These are phyloP conservation scores for Meyerozyma carpophila DNA, from an alignment of 1,139 yeast species.

Conservation along the genomic window DNA sequence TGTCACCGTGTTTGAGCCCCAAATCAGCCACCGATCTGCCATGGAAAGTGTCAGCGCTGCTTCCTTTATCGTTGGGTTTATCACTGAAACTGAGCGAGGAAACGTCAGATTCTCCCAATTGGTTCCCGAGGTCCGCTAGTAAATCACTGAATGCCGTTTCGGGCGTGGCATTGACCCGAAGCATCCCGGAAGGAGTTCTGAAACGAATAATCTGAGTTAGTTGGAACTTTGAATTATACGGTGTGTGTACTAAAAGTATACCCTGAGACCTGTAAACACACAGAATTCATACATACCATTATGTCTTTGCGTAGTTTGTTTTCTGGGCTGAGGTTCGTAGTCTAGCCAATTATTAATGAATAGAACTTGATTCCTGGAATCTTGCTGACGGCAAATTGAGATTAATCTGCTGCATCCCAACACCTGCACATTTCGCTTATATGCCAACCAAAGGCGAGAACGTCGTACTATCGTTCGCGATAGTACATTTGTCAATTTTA, in stretches of 20 bases:
- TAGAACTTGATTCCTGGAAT: background rate
- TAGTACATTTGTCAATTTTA: slow-evolving; percentile 55
- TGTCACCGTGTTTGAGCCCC: slow-evolving; percentile 77
- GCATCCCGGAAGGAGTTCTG: slow-evolving; percentile 79
- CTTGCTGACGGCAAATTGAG: background rate
- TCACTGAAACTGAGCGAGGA: slow-evolving; percentile 36
- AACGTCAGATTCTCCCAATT: slow-evolving; percentile 27
- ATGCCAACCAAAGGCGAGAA: slow-evolving; percentile 16
- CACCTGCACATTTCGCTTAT: slow-evolving; percentile 1
- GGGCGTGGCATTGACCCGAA: slow-evolving; percentile 54
- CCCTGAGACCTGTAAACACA: background rate
- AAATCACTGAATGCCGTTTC: slow-evolving; percentile 44
- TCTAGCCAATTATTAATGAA: no score
- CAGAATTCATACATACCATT: no score
- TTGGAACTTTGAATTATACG: background rate
- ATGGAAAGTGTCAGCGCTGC: slow-evolving; percentile 36
- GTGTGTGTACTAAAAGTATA: background rate
- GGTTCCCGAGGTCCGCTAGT: slow-evolving; percentile 35
- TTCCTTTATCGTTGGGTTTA: slow-evolving; percentile 46
- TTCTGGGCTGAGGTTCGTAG: no score
- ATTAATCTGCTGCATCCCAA: background rate
- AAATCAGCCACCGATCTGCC: slow-evolving; percentile 45
- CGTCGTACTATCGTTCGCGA: slow-evolving; percentile 45
- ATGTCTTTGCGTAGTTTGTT: no score
- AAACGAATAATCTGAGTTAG: slow-evolving; percentile 48